Conservation (phyloP, 345 rosid species). For the Erucastrum elatum region DNA sequence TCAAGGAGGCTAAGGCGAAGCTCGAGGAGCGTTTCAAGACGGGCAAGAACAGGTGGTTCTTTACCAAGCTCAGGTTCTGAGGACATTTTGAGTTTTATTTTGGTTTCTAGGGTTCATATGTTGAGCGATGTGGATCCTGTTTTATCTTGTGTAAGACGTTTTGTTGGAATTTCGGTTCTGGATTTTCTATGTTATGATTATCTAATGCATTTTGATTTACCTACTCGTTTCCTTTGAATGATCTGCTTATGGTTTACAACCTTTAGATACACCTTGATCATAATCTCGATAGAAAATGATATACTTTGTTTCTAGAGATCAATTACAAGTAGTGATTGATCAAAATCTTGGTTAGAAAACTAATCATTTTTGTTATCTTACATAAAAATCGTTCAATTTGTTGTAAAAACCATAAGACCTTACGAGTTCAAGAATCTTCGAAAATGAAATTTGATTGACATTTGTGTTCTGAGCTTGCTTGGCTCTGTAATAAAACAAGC, state of each 20-base stretch:
- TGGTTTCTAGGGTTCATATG: constrained; percentile 33
- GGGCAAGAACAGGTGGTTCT: constrained; percentile 67
- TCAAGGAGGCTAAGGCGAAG: constrained; percentile 55
- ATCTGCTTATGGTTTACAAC: not conserved
- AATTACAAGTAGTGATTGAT: not conserved
- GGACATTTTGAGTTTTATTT: constrained; percentile 2
- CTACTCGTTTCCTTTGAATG: not conserved
- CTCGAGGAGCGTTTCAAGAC: constrained; percentile 65
- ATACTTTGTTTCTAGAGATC: not conserved
- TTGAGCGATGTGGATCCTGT: constrained; percentile 20
- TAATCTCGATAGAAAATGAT: not conserved
- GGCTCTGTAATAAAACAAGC: no score
- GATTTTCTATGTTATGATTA: constrained; percentile 9
- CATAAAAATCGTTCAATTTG: no score
- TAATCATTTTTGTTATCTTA: no score
- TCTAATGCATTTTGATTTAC: constrained; percentile 6
- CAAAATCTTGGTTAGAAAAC: not conserved
- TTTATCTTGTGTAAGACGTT: constrained; percentile 29
- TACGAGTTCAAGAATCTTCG: no score
- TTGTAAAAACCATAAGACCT: no score
- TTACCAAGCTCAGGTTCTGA: constrained; percentile 63
- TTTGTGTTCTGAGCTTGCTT: no score
- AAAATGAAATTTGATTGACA: no score
- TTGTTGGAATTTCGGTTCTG: constrained; percentile 20
- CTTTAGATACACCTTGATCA: not conserved